Percentiles rank a stretch among this genome's conserved stretches.
These are phyloP conservation scores for Morella rubra DNA, from an alignment of 306 rosid genomes.

Conservation along the genomic window DNA sequence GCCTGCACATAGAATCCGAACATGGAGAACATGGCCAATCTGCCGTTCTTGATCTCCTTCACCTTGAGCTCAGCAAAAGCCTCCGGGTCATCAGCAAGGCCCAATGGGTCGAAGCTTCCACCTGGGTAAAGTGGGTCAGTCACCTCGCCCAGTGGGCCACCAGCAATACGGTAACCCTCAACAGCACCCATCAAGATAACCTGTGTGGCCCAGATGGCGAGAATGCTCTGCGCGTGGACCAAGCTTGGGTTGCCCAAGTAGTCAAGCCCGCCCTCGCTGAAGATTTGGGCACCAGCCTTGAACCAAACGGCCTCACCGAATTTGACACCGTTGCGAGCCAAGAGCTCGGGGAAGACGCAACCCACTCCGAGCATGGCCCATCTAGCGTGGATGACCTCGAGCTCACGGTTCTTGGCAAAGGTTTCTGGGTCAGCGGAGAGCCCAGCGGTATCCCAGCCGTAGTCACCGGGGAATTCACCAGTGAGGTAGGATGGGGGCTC, in stretches of 20 bases:
- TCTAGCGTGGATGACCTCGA: conserved; percentile 55
- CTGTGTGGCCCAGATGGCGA: conserved; percentile 63
- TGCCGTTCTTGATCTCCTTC: conserved; percentile 62
- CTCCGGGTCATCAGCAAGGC: conserved; percentile 65
- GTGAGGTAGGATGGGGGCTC: no score
- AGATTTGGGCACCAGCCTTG: conserved; percentile 65
- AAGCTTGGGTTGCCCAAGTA: conserved; percentile 68
- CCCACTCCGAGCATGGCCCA: conserved; percentile 79
- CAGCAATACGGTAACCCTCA: conserved; percentile 61
- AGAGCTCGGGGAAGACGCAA: conserved; percentile 59
- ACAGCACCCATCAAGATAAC: conserved; percentile 64
- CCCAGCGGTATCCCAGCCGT: no score
- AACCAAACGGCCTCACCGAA: conserved; percentile 69
- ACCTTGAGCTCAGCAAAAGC: conserved; percentile 63
- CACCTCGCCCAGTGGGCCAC: conserved; percentile 61
- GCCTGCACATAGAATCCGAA: conserved; percentile 67
- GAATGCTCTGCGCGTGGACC: conserved; percentile 60
- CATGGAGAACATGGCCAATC: conserved; percentile 66
- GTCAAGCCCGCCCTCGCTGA: conserved; percentile 68
- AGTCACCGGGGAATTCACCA: no score
- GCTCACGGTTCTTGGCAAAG: conserved; percentile 55
- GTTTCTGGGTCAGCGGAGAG: conserved; percentile 72
- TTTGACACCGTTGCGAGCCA: conserved; percentile 56
- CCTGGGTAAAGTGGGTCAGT: conserved; percentile 61
- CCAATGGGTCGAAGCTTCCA: conserved; percentile 69